Evolutionary conservation across 192 early-diverging fungal genomes (phyloP), one percentile per base, ranked within the genome.

Genomic region (Rhizoclosmatium sp.): DNA sequence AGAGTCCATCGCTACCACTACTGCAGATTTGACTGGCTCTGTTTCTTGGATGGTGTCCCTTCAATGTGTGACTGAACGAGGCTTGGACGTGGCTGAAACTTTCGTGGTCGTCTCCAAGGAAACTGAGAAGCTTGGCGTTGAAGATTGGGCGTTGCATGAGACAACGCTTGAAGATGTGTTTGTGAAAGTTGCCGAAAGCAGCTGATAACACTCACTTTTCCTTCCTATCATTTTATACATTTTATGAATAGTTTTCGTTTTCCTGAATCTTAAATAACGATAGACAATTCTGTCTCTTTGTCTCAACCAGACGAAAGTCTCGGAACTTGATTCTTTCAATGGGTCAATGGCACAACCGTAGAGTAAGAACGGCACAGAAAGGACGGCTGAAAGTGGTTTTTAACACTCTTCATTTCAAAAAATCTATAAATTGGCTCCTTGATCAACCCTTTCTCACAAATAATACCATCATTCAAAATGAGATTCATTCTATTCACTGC

Each of bases 131-230:
- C 14, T 69, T 42, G 76, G 65, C 3, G 69, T 83, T 58, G 62
- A 42, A 54, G 93, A 94, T 75, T 94, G 90, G 89, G 93, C 92
- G 39, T 68, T 94, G 21, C 86, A 86, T 47, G 88, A 93, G 81
- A 92, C 91, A 3, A 90, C 89, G 9, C 70, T 94, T 40, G 93
- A 94, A 77, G 92, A 93, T 76, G 92, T 94, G 23, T 94, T 94
- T 81, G 83, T 94, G 72, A 84, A 62, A 69, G 82, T 83, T 59
- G 82, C 16, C 51, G 16, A 12, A 16, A 16, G 51, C 51, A 54
- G 51, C 51, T 31, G 31, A 31, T 31, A 31, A 31, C 31, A 31
- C 31, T 31, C 31, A 31, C 31, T 31, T 31, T 31, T 31, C 31
- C 31, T 31, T 31, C 31, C 31, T 31, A 31, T 31, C 31, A 31